phyloP scores from a whole-genome alignment of 2,329 filamentous ascomycete genomes.

The Alternaria triticina region DNA sequence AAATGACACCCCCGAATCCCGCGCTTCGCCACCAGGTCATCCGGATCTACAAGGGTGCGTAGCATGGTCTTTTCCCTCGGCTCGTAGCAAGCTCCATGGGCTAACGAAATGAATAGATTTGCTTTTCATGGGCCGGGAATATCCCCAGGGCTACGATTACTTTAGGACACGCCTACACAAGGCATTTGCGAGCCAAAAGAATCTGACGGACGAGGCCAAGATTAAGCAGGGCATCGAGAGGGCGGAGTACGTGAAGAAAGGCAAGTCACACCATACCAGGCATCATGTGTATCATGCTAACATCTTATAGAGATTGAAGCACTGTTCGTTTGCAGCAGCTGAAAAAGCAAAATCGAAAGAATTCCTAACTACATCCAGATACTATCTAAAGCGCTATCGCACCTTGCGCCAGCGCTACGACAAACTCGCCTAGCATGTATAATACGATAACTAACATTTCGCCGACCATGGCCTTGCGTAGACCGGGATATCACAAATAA shows the following conservation, averaged over 20 bases:
- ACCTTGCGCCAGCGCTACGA: slow-evolving; percentile 82
- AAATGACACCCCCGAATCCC: slow-evolving; percentile 53
- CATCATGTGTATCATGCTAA: not conserved
- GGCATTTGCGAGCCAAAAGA: slow-evolving; percentile 80
- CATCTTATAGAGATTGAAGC: slow-evolving; percentile 78
- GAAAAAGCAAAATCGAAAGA: not conserved
- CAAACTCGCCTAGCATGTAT: slow-evolving; percentile 28
- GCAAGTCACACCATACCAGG: slow-evolving; percentile 51
- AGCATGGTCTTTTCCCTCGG: not conserved
- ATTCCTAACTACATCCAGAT: slow-evolving; percentile 59
- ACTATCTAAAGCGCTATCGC: slow-evolving; percentile 91
- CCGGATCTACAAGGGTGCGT: slow-evolving; percentile 82
- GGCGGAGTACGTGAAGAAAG: slow-evolving; percentile 91
- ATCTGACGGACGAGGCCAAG: slow-evolving; percentile 72
- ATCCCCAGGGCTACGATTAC: slow-evolving; percentile 83
- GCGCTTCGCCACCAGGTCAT: slow-evolving; percentile 79
- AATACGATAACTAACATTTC: not conserved
- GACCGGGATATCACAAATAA: slow-evolving; percentile 34
- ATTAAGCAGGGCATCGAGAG: slow-evolving; percentile 77
- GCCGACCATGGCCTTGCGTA: slow-evolving; percentile 17
- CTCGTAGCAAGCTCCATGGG: not conserved
- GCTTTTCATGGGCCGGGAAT: slow-evolving; percentile 81
- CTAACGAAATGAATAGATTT: slow-evolving; percentile 66
- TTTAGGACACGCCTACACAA: slow-evolving; percentile 82
- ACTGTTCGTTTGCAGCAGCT: slow-evolving; percentile 66